These are phyloP conservation scores for Salix exigua DNA, from an alignment of 345 rosid species.

Conservation along the genomic window DNA sequence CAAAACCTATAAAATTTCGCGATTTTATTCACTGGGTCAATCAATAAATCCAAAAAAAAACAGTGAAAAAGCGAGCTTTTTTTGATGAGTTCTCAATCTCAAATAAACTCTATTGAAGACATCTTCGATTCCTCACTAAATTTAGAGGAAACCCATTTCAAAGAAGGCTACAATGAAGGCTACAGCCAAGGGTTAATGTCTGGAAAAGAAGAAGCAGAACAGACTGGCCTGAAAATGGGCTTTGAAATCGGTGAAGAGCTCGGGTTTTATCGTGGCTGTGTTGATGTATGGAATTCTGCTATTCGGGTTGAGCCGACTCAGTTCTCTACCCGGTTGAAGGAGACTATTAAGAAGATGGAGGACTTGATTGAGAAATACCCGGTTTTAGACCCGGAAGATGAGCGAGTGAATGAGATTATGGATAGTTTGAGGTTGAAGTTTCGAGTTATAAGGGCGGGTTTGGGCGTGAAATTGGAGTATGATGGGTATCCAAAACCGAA, in stretches of 20 bases:
- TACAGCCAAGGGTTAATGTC: slow-evolving; percentile 46
- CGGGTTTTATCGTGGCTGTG: slow-evolving; percentile 78
- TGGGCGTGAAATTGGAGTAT: slow-evolving; percentile 61
- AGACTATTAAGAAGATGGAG: slow-evolving; percentile 55
- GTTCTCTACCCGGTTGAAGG: slow-evolving; percentile 53
- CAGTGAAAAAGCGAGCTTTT: neutral
- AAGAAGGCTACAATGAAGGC: slow-evolving; percentile 44
- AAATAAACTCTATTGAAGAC: slow-evolving; percentile 32
- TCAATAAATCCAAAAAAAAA: neutral
- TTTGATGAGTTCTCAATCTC: slow-evolving; percentile 26
- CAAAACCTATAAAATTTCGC: too few species aligned
- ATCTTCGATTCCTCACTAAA: slow-evolving; percentile 49
- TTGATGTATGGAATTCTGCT: slow-evolving; percentile 58
- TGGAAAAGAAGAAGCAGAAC: slow-evolving; percentile 59
- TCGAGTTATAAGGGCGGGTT: slow-evolving; percentile 58
- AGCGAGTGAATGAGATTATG: slow-evolving; percentile 51
- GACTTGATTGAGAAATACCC: slow-evolving; percentile 54
- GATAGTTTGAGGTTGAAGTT: slow-evolving; percentile 59
- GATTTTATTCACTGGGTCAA: too few species aligned
- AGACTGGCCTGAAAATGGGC: slow-evolving; percentile 58
- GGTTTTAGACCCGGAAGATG: slow-evolving; percentile 59
- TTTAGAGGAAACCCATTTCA: slow-evolving; percentile 57
- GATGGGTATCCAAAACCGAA: slow-evolving; percentile 55
- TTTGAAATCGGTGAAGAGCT: slow-evolving; percentile 74
- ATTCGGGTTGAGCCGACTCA: slow-evolving; percentile 41